These are phyloP conservation scores for Theobroma cacao DNA, from an alignment of 345 rosid genomes.

Conservation along the genomic window DNA sequence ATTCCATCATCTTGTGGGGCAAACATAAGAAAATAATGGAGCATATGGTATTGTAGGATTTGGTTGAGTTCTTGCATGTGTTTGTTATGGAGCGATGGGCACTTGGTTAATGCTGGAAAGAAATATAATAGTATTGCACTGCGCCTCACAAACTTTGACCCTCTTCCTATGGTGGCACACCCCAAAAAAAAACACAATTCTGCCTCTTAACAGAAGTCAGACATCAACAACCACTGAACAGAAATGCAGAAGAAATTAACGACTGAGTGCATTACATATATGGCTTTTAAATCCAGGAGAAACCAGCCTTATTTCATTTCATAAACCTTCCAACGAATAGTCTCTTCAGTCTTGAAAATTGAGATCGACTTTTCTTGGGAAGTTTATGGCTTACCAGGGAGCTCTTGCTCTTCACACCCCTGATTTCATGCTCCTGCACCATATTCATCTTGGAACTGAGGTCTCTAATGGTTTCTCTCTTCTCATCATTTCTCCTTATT, in stretches of 20 bases:
- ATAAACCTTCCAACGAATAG: not conserved
- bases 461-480: conserved; percentile 30
- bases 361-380: not conserved
- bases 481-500: conserved; percentile 32
- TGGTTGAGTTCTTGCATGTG: too few relatives aligned
- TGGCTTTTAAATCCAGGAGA: not conserved
- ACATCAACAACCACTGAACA: not conserved
- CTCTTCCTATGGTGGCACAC: too few relatives aligned
- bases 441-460: conserved; percentile 19
- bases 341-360: conserved; percentile 11
- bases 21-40: too few relatives aligned
- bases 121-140: too few relatives aligned
- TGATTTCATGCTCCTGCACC: conserved; percentile 19
- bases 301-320: not conserved
- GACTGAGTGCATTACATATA: too few relatives aligned
- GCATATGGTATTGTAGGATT: too few relatives aligned
- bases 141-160: too few relatives aligned
- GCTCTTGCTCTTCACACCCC: not conserved
- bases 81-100: too few relatives aligned
- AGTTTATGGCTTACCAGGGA: not conserved
- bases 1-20: too few relatives aligned
- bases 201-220: too few relatives aligned
- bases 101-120: too few relatives aligned
- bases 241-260: not conserved
- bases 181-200: too few relatives aligned